Evolutionary conservation across 2,329 filamentous ascomycete species (phyloP).

Genomic region (Colletotrichum sp.): DNA sequence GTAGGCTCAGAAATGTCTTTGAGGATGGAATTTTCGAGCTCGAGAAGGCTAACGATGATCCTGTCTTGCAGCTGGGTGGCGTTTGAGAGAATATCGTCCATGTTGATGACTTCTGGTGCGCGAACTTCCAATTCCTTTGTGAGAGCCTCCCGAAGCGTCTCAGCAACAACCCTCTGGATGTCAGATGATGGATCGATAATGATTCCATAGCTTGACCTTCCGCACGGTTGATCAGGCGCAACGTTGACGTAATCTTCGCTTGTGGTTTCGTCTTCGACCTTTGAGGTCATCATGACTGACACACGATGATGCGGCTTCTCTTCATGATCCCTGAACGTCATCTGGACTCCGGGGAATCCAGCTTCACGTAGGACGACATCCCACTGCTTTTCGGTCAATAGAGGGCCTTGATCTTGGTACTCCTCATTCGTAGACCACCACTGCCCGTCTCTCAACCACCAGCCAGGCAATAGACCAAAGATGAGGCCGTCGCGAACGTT

Average conservation of each 20-base stretch:
- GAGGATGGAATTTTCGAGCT: neutral
- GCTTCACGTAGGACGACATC: conserved; percentile 12
- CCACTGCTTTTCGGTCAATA: conserved; percentile 28
- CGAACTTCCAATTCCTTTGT: neutral
- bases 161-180: neutral
- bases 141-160: neutral
- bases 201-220: neutral
- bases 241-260: neutral
- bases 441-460: conserved; percentile 34
- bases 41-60: neutral
- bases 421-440: neutral
- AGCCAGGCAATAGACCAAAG: conserved; percentile 39
- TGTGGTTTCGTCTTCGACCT: neutral
- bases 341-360: conserved; percentile 25
- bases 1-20: neutral
- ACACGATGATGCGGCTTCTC: neutral
- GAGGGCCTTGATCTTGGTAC: conserved; percentile 24
- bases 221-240: neutral
- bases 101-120: neutral
- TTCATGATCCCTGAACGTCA: conserved; percentile 25
- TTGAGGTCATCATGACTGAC: neutral
- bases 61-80: neutral
- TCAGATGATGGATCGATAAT: neutral
- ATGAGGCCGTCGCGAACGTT: conserved; percentile 22
- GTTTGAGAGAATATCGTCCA: neutral